Evolutionary conservation across 2,329 filamentous ascomycete genomes (phyloP), one percentile per base, ranked within the genome.

Genomic region (Neofusicoccum kwambonambiense): DNA sequence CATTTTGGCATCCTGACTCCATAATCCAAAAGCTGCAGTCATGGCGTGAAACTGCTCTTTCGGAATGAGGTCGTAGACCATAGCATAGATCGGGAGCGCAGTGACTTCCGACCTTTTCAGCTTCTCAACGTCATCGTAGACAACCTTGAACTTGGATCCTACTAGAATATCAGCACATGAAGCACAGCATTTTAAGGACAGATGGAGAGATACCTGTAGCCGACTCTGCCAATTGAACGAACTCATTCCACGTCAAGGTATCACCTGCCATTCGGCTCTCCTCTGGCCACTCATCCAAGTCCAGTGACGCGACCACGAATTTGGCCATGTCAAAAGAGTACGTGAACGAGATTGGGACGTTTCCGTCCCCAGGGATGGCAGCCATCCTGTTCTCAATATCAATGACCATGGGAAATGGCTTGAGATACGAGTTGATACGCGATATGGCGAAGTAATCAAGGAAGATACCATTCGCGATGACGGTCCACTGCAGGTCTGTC

Each of bases 281-380:
- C 35, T 76, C 73, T 3, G 80, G 77, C 83, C 83, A 85, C 19
- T 74, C 74, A 3, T 77, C 68, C 27, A 80, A 67, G 15, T 77
- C 76, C 11, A 86, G 68, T 3, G 76, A 65, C 3, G 75, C 76
- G 9, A 76, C 78, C 7, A 84, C 74, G 63, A 82, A 84, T 42
- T 71, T 76, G 3, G 78, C 82, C 42, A 86, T 73, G 68, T 86
- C 84, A 4, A 71, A 72, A 0, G 79, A 82, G 68, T 84, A 81
- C 0, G 83, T 85, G 70, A 84, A 81, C 3, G 76, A 71, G 7
- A 82, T 74, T 3, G 72, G 72, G 5, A 72, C 75, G 17, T 81
- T 74, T 0, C 84, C 84, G 22, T 78, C 74, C 0, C 82, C 83
- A 0, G 84, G 83, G 17, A 85, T 80, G 11, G 78, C 81, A 1